These are phyloP conservation scores for Botrytis hyacinthi DNA, from an alignment of 2,329 filamentous ascomycete species.

Conservation along the genomic window DNA sequence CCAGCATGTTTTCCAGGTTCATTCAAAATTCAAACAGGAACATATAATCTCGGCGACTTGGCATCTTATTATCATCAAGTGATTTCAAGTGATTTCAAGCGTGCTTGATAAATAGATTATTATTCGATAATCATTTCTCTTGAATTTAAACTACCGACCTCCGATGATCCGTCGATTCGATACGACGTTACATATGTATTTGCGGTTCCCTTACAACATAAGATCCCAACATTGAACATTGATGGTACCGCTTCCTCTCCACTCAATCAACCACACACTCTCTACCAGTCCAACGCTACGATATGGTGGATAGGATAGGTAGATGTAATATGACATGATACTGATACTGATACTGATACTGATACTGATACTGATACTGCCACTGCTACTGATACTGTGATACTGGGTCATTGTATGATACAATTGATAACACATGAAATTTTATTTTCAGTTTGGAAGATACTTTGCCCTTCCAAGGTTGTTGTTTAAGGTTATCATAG, in stretches of 20 bases:
- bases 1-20: not conserved
- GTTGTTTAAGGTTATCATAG: conserved; percentile 1
- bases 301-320: not conserved
- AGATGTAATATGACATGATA: not conserved
- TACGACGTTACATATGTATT: conserved; percentile 22
- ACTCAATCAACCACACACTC: not conserved
- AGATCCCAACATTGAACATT: not conserved
- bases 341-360: not conserved
- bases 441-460: not conserved
- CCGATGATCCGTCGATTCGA: conserved; percentile 3
- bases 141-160: not conserved
- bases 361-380: not conserved
- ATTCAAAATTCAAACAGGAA: not conserved
- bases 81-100: not conserved
- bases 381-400: not conserved
- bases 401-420: not conserved
- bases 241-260: not conserved
- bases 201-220: not conserved
- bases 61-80: not conserved
- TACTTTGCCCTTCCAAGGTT: not conserved
- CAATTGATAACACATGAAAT: not conserved
- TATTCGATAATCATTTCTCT: not conserved
- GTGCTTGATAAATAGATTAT: not conserved
- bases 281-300: not conserved
- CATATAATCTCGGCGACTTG: not conserved